phyloP scores from a whole-genome alignment of 768 basidiomycete species.

The Podaxis sp. region DNA sequence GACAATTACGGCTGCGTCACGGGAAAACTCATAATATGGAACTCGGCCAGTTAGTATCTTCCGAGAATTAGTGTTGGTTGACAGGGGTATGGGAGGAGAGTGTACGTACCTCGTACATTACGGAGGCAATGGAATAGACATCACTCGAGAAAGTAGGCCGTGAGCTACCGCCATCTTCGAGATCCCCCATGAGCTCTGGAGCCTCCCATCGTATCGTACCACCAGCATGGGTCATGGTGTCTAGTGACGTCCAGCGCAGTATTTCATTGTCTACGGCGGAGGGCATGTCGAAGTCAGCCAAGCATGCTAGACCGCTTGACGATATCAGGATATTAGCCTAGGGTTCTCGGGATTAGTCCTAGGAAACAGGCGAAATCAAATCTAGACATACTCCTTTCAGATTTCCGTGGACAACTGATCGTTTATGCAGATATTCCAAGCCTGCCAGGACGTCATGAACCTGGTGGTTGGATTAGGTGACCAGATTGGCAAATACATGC shows the following conservation, averaged over 20 bases:
- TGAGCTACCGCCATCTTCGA: not conserved
- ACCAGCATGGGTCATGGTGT: not conserved
- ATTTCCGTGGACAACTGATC: constrained; percentile 20
- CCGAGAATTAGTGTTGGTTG: too few species aligned
- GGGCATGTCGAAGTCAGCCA: constrained; percentile 25
- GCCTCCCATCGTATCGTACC: constrained; percentile 21
- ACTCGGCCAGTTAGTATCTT: constrained; percentile 26
- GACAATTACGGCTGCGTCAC: constrained; percentile 22
- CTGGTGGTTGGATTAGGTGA: not conserved
- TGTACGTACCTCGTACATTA: constrained; percentile 21
- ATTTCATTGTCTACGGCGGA: not conserved
- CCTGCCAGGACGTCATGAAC: constrained; percentile 16
- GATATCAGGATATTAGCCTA: constrained; percentile 22
- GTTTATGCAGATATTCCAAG: constrained; percentile 17
- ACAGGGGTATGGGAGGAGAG: too few species aligned
- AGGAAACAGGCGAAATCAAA: too few species aligned
- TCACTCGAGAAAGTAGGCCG: constrained; percentile 20
- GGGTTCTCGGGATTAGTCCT: too few species aligned
- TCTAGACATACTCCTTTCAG: constrained; percentile 19
- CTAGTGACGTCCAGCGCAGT: constrained; percentile 16
- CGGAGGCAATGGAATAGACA: constrained; percentile 22
- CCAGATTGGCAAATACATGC: too few species aligned
- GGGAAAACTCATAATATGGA: constrained; percentile 25
- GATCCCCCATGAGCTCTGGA: constrained; percentile 22
- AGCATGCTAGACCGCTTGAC: constrained; percentile 18